A percentile compares a stretch with the other conserved stretches of the same genome.
Conservation (phyloP, 441 rosid species). For the Biscutella laevigata region DNA sequence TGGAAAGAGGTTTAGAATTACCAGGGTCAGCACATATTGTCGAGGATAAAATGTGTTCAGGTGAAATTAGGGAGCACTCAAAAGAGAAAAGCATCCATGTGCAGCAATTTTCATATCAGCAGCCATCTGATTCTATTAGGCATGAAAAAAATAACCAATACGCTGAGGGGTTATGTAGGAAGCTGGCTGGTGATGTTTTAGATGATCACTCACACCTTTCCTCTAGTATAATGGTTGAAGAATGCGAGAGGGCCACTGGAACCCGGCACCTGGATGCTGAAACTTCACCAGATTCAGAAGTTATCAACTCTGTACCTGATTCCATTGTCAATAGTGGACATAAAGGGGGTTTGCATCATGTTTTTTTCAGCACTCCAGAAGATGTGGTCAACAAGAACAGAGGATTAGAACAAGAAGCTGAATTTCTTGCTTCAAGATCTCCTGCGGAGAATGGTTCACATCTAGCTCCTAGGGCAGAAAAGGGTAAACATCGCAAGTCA, state of each 20-base stretch:
- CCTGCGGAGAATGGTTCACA: conserved; percentile 28
- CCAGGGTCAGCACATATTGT: conserved; percentile 21
- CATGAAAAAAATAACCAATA: conserved; percentile 32
- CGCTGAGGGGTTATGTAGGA: conserved; percentile 27
- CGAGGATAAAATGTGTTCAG: conserved; percentile 32
- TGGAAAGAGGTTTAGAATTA: conserved; percentile 28
- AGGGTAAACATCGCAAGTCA: conserved; percentile 38
- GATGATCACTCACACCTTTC: conserved; percentile 31
- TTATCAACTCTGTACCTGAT: conserved; percentile 63
- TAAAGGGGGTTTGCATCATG: conserved; percentile 34
- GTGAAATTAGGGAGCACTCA: conserved; percentile 24
- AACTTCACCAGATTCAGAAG: conserved; percentile 99
- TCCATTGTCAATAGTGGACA: conserved; percentile 34
- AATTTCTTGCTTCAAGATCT: conserved; percentile 22
- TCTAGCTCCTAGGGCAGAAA: conserved; percentile 25
- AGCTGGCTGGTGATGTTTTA: conserved; percentile 34
- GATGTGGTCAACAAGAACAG: conserved; percentile 25
- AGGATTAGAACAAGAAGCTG: conserved; percentile 47
- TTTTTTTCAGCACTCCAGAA: conserved; percentile 33
- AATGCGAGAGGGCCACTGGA: conserved; percentile 33
- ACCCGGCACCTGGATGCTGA: conserved; percentile 50
- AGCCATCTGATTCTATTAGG: conserved; percentile 24
- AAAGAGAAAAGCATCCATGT: conserved; percentile 26
- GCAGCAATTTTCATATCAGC: conserved; percentile 22
- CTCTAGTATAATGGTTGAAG: conserved; percentile 32